Evolutionary conservation across 2,329 filamentous ascomycete species (phyloP), one percentile per base, ranked within the genome.

Genomic region (Capronia coronata): DNA sequence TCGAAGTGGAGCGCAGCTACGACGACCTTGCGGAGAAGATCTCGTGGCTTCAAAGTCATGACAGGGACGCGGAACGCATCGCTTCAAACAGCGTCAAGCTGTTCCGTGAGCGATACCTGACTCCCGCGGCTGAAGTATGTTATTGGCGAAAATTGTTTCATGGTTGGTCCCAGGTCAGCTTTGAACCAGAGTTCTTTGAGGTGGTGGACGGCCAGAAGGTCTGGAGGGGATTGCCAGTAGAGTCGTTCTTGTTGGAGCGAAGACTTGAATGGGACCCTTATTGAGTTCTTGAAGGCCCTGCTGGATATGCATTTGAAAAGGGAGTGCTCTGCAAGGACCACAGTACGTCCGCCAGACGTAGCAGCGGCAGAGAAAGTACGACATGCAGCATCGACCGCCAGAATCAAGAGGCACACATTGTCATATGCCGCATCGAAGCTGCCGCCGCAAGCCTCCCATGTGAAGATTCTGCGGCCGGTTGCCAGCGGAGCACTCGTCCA

Each of bases 41-140:
- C 34, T 52, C 70, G 14, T 68, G 67, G 46, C 62, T 77, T 3
- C 63, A 73, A 39, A 63, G 67, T 43, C 63, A 76, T 49, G 68
- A 68, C 0, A 56, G 65, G 3, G 61, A 67, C 3, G 74, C 75
- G n/a, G 65, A 73, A 59, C 62, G 61, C 27, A 76, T 80, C 46
- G 76, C 76, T 11, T 63, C 70, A 22, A 76, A 78, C 56, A 68
- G 66, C 2, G 67, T 72, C 4, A 60, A 60, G 35, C 71, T 68
- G 13, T 77, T 78, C 57, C 68, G 75, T 2, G 74, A 78, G 56
- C 64, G 72, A 2, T 78, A 78, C 57, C 63, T 78, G 23, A 78
- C 75, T 1, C 74, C 75, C 1, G 74, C 75, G 2, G 75, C 76
- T 1, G 73, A 78, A 61, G 69, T 71, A 2, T 79, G 75, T 54